Conservation (phyloP, 2,329 filamentous ascomycete genomes). For the Leptosphaerulina australis region DNA sequence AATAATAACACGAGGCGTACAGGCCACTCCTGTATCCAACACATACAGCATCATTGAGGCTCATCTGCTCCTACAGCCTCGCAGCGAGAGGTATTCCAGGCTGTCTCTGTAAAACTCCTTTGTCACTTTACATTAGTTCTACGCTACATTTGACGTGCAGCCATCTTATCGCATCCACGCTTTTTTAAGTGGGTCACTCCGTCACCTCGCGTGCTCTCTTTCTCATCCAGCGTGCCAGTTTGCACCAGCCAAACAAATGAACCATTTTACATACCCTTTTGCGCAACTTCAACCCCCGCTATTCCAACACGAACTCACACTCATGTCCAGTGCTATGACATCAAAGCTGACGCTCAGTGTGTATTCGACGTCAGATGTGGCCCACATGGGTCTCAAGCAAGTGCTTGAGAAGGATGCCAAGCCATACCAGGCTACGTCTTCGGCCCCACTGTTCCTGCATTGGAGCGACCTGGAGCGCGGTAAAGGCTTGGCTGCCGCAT, state of each 20-base stretch:
- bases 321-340: not conserved
- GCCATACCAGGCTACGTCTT: conserved; percentile 14
- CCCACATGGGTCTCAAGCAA: conserved; percentile 7
- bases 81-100: not conserved
- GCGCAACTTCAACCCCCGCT: no score
- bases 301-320: not conserved
- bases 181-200: not conserved
- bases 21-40: not conserved
- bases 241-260: not conserved
- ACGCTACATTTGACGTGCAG: conserved; percentile 5
- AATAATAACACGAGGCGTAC: not conserved
- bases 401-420: no score
- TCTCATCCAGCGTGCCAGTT: not conserved
- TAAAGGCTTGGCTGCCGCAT: conserved; percentile 6
- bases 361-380: conserved; percentile 14
- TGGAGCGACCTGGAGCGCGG: conserved; percentile 10
- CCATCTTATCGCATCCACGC: not conserved
- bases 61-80: not conserved
- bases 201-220: conserved; percentile 3
- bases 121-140: not conserved
- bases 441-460: conserved; percentile 17
- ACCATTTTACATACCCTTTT: no score
- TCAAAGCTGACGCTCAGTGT: conserved; percentile 5
- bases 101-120: not conserved
- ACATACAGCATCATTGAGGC: not conserved